A percentile compares a stretch with the other conserved stretches of the same genome.
Conservation (phyloP, 2,329 filamentous ascomycete genomes). For the Hymenoscyphus albidus region DNA sequence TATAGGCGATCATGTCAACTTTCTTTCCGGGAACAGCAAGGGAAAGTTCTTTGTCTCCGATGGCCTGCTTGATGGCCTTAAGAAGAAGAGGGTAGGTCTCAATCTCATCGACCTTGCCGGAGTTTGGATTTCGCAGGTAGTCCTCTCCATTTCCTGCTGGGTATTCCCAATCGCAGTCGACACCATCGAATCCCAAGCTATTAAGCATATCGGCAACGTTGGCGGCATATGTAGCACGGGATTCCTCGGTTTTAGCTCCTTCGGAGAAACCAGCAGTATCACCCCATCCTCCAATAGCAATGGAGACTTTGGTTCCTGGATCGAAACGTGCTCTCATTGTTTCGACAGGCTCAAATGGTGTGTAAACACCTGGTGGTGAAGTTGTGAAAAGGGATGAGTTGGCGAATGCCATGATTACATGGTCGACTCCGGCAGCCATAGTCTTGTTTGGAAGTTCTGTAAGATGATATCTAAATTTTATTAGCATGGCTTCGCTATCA, state of each 20-base stretch:
- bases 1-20: constrained; percentile 66
- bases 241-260: constrained; percentile 49
- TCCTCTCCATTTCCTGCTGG: constrained; percentile 66
- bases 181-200: constrained; percentile 61
- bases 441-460: constrained; percentile 19
- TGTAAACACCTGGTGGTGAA: constrained; percentile 19
- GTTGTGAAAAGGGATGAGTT: constrained; percentile 22
- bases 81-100: constrained; percentile 60
- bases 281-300: constrained; percentile 74
- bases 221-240: constrained; percentile 55
- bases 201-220: constrained; percentile 62
- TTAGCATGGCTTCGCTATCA: background rate
- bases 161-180: constrained; percentile 51
- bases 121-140: constrained; percentile 62
- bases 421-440: constrained; percentile 21
- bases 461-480: constrained; percentile 6
- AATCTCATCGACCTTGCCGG: constrained; percentile 57
- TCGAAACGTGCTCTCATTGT: constrained; percentile 35
- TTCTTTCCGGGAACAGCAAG: constrained; percentile 64
- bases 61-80: constrained; percentile 24
- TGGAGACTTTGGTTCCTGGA: constrained; percentile 57
- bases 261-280: constrained; percentile 59
- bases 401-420: constrained; percentile 23
- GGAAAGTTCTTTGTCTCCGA: constrained; percentile 52
- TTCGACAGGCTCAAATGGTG: constrained; percentile 19